Percentiles rank a stretch among this genome's conserved stretches.
Evolutionary conservation across 169 alveolate species (phyloP).

Genomic region (Babesia gibsoni): DNA sequence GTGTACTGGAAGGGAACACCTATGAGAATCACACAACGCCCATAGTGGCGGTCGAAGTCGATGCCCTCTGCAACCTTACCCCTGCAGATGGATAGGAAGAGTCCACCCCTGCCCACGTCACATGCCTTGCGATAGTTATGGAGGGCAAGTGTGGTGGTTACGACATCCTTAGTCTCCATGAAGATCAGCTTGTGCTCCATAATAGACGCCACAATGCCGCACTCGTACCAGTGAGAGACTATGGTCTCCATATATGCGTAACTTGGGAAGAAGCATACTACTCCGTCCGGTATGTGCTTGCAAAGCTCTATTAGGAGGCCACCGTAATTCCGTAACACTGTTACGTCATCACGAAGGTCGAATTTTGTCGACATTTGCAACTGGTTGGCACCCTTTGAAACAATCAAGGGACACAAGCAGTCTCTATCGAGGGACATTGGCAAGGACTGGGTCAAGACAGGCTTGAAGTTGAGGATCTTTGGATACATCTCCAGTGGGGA

Average conservation of each 20-base stretch:
- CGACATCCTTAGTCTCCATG: slow-evolving; percentile 95
- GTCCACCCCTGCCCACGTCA: slow-evolving; percentile 97
- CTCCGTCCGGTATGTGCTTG: slow-evolving; percentile 92
- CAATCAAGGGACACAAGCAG: slow-evolving; percentile 93
- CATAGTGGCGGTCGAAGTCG: slow-evolving; percentile 97
- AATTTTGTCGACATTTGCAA: slow-evolving; percentile 87
- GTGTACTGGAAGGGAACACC: slow-evolving; percentile 97
- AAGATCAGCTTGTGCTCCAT: slow-evolving; percentile 92
- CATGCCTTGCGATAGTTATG: slow-evolving; percentile 92
- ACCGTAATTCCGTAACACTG: slow-evolving; percentile 91
- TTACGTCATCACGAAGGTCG: slow-evolving; percentile 88
- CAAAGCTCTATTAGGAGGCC: slow-evolving; percentile 87
- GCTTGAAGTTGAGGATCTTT: slow-evolving; percentile 88
- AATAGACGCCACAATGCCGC: slow-evolving; percentile 88
- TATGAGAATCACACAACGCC: slow-evolving; percentile 94
- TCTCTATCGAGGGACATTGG: slow-evolving; percentile 91
- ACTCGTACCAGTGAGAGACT: slow-evolving; percentile 92
- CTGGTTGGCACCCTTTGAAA: slow-evolving; percentile 90
- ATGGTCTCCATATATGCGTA: slow-evolving; percentile 88
- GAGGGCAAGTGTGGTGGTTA: slow-evolving; percentile 91
- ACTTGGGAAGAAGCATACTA: slow-evolving; percentile 95
- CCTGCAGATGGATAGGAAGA: slow-evolving; percentile 93
- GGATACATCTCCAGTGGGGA: slow-evolving; percentile 96
- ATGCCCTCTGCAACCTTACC: slow-evolving; percentile 99
- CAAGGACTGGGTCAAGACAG: slow-evolving; percentile 90